Evolutionary conservation across 2,329 filamentous ascomycete genomes (phyloP).

Genomic region (Daldinia eschscholtzii): DNA sequence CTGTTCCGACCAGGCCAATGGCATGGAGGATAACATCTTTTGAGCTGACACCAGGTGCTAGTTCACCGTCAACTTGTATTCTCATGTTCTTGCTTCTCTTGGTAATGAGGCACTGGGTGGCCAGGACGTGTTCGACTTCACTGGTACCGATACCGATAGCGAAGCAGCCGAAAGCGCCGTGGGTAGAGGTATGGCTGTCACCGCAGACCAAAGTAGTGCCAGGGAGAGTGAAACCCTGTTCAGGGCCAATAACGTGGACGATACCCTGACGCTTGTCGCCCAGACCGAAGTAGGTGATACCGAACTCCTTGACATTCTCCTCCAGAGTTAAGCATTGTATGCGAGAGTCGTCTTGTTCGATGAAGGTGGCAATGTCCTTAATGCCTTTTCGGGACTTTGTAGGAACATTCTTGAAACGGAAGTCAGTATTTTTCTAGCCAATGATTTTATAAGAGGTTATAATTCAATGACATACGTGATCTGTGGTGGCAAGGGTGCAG

Average conservation of each 20-base stretch:
- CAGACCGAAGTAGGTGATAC: conserved; percentile 96
- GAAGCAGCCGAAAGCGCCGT: conserved; percentile 94
- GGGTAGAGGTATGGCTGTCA: conserved; percentile 97
- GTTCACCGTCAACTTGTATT: conserved; percentile 91
- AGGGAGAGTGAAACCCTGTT: conserved; percentile 98
- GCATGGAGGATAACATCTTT: conserved; percentile 95
- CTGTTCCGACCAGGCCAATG: conserved; percentile 94
- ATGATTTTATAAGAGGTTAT: background rate
- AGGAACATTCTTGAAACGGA: conserved; percentile 81
- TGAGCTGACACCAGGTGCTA: conserved; percentile 91
- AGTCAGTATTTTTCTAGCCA: conserved; percentile 40
- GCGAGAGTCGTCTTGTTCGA: conserved; percentile 93
- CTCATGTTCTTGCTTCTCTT: conserved; percentile 99
- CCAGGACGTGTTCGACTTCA: conserved; percentile 98
- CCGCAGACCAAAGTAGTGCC: conserved; percentile 97
- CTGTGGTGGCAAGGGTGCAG: conserved; percentile 95
- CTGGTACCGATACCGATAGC: conserved; percentile 98
- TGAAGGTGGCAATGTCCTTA: conserved; percentile 93
- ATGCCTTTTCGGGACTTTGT: conserved; percentile 91
- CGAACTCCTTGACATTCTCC: conserved; percentile 96
- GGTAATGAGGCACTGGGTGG: conserved; percentile 94
- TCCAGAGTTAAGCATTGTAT: conserved; percentile 96
- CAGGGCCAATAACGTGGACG: conserved; percentile 97
- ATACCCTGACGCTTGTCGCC: conserved; percentile 98
- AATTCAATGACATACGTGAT: conserved; percentile 77